Evolutionary conservation across 352 stramenopile genomes (phyloP).

Genomic region (Plasmopara halstedii): DNA sequence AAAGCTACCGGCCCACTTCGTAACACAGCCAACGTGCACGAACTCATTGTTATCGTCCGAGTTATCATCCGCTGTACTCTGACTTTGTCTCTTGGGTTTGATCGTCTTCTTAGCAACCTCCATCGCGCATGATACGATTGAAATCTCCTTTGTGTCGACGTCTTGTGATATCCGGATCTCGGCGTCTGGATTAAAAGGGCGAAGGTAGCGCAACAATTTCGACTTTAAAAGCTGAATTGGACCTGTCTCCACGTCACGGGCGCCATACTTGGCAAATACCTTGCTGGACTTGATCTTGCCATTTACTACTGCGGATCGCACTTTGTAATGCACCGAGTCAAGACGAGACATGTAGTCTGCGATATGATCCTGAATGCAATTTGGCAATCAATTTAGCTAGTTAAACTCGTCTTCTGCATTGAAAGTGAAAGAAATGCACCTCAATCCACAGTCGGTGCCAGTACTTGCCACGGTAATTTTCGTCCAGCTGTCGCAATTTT

Average conservation of each 20-base stretch:
- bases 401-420: neutral
- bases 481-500: constrained; percentile 70
- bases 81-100: constrained; percentile 7
- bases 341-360: constrained; percentile 61
- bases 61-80: constrained; percentile 1
- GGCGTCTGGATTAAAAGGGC: constrained; percentile 68
- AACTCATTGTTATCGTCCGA: constrained; percentile 13
- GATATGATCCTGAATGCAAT: constrained; percentile 28
- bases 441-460: constrained; percentile 74
- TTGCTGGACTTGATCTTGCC: constrained; percentile 46
- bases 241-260: constrained; percentile 70
- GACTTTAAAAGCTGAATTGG: constrained; percentile 77
- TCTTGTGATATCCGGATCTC: constrained; percentile 60
- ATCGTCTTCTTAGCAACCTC: constrained; percentile 11
- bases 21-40: constrained; percentile 38
- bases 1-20: constrained; percentile 61
- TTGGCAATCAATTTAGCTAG: neutral
- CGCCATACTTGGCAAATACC: constrained; percentile 81
- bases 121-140: constrained; percentile 49
- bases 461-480: constrained; percentile 65
- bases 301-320: constrained; percentile 40
- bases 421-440: constrained; percentile 18
- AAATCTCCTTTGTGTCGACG: constrained; percentile 28
- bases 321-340: constrained; percentile 70
- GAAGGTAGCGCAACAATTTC: constrained; percentile 65